Evolutionary conservation across 306 rosid species (phyloP).

Genomic region (Cyclanthera cordifolia): DNA sequence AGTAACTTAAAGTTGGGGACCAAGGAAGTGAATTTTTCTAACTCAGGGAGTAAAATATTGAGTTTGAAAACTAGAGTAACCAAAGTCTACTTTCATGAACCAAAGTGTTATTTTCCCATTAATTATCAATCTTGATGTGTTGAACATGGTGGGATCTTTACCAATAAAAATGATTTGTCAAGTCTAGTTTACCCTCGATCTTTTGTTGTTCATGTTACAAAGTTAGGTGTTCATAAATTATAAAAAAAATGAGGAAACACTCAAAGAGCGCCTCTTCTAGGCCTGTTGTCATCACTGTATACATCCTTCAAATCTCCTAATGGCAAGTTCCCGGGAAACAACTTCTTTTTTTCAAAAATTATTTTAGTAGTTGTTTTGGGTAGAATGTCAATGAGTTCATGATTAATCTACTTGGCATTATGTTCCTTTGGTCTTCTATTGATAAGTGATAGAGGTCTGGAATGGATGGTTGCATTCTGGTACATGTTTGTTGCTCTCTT

Average conservation of each 20-base stretch:
- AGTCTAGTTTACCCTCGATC: background rate
- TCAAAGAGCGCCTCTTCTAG: background rate
- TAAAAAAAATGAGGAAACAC: too few relatives aligned
- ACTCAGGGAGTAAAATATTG: background rate
- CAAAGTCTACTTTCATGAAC: background rate
- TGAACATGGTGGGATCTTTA: background rate
- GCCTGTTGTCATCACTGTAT: background rate
- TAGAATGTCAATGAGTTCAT: background rate
- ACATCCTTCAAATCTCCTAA: background rate
- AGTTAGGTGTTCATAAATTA: background rate
- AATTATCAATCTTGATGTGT: background rate
- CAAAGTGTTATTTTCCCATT: background rate
- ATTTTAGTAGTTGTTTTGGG: background rate
- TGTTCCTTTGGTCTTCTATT: background rate
- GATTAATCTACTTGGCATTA: background rate
- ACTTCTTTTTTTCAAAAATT: background rate
- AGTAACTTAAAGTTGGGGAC: background rate
- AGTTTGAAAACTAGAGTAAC: background rate
- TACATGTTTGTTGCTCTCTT: slow-evolving; percentile 4
- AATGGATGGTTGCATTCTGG: background rate
- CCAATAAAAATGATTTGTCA: background rate
- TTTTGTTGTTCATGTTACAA: background rate
- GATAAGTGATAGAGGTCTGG: background rate
- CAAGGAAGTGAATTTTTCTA: background rate
- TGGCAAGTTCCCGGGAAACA: background rate